These are phyloP conservation scores for Combretum micranthum DNA, from an alignment of 345 rosid species.

Conservation along the genomic window DNA sequence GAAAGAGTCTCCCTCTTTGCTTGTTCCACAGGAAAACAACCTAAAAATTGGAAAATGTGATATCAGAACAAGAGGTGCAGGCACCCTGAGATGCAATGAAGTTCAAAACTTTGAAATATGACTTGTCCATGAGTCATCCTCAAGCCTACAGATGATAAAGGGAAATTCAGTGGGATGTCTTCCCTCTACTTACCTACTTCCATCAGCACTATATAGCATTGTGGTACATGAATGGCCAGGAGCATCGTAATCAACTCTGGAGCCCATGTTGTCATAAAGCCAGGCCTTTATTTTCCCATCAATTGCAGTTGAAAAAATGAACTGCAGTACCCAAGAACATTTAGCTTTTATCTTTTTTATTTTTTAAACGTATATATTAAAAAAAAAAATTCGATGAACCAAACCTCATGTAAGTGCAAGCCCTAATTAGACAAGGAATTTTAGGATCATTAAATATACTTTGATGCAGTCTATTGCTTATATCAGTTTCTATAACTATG, in stretches of 20 bases:
- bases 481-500: too few relatives aligned
- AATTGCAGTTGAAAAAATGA: constrained; percentile 66
- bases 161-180: too few relatives aligned
- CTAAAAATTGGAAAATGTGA: constrained; percentile 24
- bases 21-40: constrained; percentile 87
- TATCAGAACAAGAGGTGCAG: not conserved
- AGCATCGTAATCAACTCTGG: constrained; percentile 83
- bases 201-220: constrained; percentile 86
- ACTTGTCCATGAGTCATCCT: not conserved
- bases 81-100: not conserved
- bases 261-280: constrained; percentile 74
- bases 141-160: too few relatives aligned
- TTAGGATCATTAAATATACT: too few relatives aligned
- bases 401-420: too few relatives aligned
- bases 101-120: not conserved
- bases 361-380: not conserved
- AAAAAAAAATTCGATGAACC: too few relatives aligned
- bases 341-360: not conserved
- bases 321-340: constrained; percentile 27
- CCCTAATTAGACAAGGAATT: too few relatives aligned
- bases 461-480: too few relatives aligned
- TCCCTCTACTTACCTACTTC: constrained; percentile 43
- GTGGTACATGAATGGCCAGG: constrained; percentile 75
- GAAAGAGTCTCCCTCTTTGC: constrained; percentile 77
- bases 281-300: constrained; percentile 92